phyloP scores from a whole-genome alignment of 2,329 filamentous ascomycete genomes.

The Chrysosporium keratinophilum region DNA sequence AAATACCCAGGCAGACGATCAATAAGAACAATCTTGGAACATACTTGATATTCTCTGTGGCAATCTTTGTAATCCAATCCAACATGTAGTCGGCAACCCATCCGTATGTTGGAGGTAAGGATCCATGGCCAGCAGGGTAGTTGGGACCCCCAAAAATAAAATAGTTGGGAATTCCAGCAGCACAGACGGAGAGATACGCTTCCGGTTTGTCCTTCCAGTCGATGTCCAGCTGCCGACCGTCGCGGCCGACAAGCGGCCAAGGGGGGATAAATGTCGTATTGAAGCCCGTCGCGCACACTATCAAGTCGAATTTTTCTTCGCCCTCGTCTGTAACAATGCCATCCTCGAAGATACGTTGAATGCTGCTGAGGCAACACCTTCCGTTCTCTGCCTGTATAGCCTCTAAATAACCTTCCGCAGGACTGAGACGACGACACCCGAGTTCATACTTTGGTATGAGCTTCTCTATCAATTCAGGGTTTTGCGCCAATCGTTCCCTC shows the following conservation, averaged over 20 bases:
- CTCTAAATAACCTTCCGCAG: conserved; percentile 28
- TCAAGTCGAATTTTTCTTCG: conserved; percentile 46
- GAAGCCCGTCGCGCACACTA: conserved; percentile 60
- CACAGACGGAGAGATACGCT: conserved; percentile 54
- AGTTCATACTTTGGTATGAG: conserved; percentile 28
- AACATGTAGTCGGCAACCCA: conserved; percentile 12
- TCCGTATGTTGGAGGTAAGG: conserved; percentile 7
- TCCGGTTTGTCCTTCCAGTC: conserved; percentile 58
- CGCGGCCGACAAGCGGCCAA: conserved; percentile 8
- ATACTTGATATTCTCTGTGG: conserved; percentile 10
- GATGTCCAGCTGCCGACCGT: conserved; percentile 48
- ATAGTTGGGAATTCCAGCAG: conserved; percentile 58
- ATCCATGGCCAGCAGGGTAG: conserved; percentile 9
- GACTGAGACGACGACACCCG: conserved; percentile 31
- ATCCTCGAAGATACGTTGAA: conserved; percentile 15
- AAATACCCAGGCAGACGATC: background rate
- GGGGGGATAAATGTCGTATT: conserved; percentile 39
- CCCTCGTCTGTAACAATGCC: conserved; percentile 41
- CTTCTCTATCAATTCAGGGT: conserved; percentile 9
- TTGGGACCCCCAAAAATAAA: conserved; percentile 53
- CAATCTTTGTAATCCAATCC: conserved; percentile 10
- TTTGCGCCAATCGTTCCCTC: conserved; percentile 8
- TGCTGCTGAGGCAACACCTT: conserved; percentile 12
- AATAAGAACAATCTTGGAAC: background rate
- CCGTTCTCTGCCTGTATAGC: conserved; percentile 19